Conservation (phyloP, 1,284 basidiomycete species). For the Irpex sp. region DNA sequence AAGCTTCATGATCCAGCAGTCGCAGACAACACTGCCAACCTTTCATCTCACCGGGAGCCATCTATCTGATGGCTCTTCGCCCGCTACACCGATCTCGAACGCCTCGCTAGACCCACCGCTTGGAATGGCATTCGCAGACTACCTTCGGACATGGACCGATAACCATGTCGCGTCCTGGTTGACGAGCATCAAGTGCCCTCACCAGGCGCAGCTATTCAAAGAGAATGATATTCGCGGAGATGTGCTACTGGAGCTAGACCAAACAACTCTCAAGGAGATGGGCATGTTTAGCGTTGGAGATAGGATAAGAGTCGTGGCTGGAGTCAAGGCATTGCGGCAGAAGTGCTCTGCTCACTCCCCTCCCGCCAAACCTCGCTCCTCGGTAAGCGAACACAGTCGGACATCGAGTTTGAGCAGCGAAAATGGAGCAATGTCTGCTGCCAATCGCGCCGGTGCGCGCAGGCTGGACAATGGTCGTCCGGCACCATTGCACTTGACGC, state of each 20-base stretch:
- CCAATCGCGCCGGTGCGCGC: constrained; percentile 22
- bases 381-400: constrained; percentile 20
- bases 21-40: constrained; percentile 20
- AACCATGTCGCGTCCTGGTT: constrained; percentile 70
- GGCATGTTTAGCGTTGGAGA: constrained; percentile 87
- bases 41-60: constrained; percentile 22
- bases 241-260: constrained; percentile 86
- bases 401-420: constrained; percentile 23
- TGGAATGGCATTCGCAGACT: constrained; percentile 56
- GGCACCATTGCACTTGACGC: constrained; percentile 61
- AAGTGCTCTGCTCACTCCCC: constrained; percentile 37
- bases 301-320: constrained; percentile 79
- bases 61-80: constrained; percentile 28
- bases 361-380: constrained; percentile 21
- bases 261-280: constrained; percentile 83
- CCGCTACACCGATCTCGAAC: constrained; percentile 33
- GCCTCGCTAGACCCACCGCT: constrained; percentile 52
- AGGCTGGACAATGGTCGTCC: constrained; percentile 55
- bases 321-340: constrained; percentile 75
- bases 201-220: constrained; percentile 69
- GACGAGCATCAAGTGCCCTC: constrained; percentile 66
- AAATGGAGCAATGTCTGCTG: constrained; percentile 8
- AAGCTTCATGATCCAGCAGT: constrained; percentile 35
- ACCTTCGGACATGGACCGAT: constrained; percentile 68
- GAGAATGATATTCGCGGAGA: constrained; percentile 87